Base-by-base conservation (phyloP, 2,329 filamentous ascomycete genomes). In the Beauveria caledonica region DNA sequence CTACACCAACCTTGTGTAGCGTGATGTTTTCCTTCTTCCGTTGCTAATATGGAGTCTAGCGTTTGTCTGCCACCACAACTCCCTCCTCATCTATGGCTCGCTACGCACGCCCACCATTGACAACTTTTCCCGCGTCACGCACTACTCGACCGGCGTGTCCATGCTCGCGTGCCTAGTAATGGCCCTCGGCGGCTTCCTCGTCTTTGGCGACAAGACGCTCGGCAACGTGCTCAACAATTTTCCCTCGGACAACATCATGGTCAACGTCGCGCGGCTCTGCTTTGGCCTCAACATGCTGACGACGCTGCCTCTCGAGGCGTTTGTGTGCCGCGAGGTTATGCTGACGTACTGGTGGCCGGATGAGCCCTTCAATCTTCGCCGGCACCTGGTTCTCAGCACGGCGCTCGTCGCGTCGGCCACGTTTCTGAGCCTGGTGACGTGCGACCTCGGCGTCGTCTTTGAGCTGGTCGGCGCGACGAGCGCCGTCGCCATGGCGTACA, bases 181-280 rank as follows among this genome's bases (percentile, higher is more conserved):
- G 86, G 94, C 91, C 0, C 79, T 97, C 8, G 85, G 87, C 3
- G 94, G 94, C 25, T 97, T 96, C 75, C 81, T 99, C 48, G 92
- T 89, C 19, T 99, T 99, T 70, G 93, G 94, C 64, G 90, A 93
- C 74, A 85, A 87, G 68, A 99, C 94, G 4, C 80, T 92, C 66
- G 94, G 94, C 70, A 99, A 99, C 72, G 91, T 99, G 57, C 86
- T 99, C 68, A 99, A 99, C 80, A 99, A 99, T 77, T 97, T 99
- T 70, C 89, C 92, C 1, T 80, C 86, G 21, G 86, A 95, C 74
- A 97, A 96, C 74, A 81, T 87, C 67, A 88, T 97, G 85, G 92
- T 97, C 70, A 97, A 97, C 74, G 82, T 99, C 62, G 94, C 94
- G 23, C 88, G 94, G 58, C 82, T 99, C 55, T 97, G 91, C 76